Conservation (phyloP, 129 eudicot species). For the Ambrosia artemisiifolia region DNA sequence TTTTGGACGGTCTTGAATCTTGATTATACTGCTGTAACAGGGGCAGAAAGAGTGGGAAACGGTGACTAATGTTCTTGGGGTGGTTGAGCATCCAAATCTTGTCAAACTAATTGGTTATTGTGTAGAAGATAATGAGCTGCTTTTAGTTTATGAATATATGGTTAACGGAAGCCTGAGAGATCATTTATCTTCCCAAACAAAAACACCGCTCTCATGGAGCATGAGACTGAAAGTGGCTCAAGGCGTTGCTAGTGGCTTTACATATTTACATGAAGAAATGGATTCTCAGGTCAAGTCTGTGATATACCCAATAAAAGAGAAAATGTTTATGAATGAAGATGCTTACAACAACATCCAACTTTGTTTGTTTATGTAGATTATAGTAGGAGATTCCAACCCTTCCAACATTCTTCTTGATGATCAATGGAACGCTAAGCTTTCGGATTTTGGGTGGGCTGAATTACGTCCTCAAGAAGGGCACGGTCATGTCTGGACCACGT, state of each 20-base stretch:
- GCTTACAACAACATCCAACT: background rate
- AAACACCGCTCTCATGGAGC: conserved; percentile 64
- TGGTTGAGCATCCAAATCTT: conserved; percentile 75
- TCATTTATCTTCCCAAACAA: conserved; percentile 46
- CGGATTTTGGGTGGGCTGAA: conserved; percentile 81
- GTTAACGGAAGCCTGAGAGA: conserved; percentile 74
- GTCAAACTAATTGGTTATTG: conserved; percentile 81
- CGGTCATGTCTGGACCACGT: conserved; percentile 60
- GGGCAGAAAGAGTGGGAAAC: conserved; percentile 87
- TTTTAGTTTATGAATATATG: conserved; percentile 75
- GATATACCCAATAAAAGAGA: background rate
- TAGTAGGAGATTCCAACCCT: conserved; percentile 65
- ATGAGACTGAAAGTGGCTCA: conserved; percentile 80
- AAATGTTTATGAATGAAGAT: background rate
- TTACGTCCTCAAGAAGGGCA: conserved; percentile 74
- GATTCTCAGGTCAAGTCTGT: conserved; percentile 40
- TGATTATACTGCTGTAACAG: conserved; percentile 30
- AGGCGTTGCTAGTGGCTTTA: conserved; percentile 70
- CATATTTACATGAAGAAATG: conserved; percentile 68
- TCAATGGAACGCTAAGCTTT: conserved; percentile 83
- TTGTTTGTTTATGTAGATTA: conserved; percentile 41
- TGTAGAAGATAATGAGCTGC: conserved; percentile 66
- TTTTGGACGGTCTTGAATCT: background rate
- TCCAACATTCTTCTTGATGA: conserved; percentile 83
- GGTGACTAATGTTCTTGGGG: conserved; percentile 71